A percentile compares a stretch with the other conserved stretches of the same genome.
These are phyloP conservation scores for Platismatia glauca DNA, from an alignment of 495 filamentous ascomycete genomes.

Conservation along the genomic window DNA sequence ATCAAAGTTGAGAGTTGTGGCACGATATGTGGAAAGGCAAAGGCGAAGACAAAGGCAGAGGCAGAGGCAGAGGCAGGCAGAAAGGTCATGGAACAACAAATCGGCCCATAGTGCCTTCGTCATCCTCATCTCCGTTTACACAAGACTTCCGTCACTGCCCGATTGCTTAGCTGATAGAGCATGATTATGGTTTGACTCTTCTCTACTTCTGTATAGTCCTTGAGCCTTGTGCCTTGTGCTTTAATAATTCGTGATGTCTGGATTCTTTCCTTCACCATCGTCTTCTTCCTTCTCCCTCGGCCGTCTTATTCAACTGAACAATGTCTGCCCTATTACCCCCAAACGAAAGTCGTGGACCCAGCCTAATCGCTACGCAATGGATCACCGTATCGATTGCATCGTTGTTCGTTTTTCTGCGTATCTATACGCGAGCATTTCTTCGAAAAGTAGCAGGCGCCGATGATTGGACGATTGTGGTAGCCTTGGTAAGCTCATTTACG, in stretches of 20 bases:
- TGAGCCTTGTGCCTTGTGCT: background rate
- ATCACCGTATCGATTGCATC: background rate
- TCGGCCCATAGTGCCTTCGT: background rate
- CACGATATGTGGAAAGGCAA: background rate
- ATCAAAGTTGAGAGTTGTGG: background rate
- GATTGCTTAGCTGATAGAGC: background rate
- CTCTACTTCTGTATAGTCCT: background rate
- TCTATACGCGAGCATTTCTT: background rate
- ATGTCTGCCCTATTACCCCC: background rate
- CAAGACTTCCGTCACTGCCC: background rate
- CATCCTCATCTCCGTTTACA: too few species aligned
- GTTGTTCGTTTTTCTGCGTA: background rate
- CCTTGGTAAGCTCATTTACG: background rate
- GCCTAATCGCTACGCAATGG: background rate
- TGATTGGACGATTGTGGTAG: background rate
- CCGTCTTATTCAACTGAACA: background rate
- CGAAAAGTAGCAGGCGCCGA: background rate
- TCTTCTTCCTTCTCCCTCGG: background rate
- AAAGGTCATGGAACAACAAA: background rate
- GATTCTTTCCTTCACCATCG: background rate
- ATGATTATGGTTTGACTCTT: background rate
- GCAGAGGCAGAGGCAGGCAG: background rate
- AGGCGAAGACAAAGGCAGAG: background rate
- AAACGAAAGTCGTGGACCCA: background rate
- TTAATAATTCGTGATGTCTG: background rate